Percentiles rank a stretch among this genome's conserved stretches.
phyloP scores from a whole-genome alignment of 805 yeast species.

The Sungouiella thailandica region DNA sequence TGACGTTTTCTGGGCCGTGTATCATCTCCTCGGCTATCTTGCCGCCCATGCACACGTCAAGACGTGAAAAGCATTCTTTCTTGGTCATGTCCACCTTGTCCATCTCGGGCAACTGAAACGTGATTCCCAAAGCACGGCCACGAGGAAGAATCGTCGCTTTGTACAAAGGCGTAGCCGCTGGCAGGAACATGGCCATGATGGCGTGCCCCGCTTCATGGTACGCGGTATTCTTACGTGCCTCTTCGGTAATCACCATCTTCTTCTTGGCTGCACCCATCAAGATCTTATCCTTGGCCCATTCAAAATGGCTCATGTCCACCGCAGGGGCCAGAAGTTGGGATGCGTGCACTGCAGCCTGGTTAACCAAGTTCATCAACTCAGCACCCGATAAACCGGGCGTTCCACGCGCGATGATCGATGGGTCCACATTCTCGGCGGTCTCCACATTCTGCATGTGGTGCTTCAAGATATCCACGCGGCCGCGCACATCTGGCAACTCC shows the following conservation, averaged over 20 bases:
- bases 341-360: conserved; percentile 97
- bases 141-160: conserved; percentile 96
- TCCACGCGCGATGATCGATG: conserved; percentile 88
- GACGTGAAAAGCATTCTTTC: conserved; percentile 81
- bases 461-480: conserved; percentile 85
- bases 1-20: conserved; percentile 87
- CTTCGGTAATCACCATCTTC: conserved; percentile 97
- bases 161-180: conserved; percentile 91
- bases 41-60: conserved; percentile 99
- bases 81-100: conserved; percentile 93
- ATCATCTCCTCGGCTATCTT: conserved; percentile 93
- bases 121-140: conserved; percentile 94
- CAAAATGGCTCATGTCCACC: conserved; percentile 88
- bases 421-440: conserved; percentile 77
- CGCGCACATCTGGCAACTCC: conserved; percentile 96
- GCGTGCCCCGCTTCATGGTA: conserved; percentile 99
- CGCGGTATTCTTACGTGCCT: conserved; percentile 88
- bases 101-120: conserved; percentile 97
- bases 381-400: conserved; percentile 99
- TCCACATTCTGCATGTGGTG: conserved; percentile 93
- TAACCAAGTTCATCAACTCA: conserved; percentile 88
- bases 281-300: conserved; percentile 99
- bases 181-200: conserved; percentile 90
- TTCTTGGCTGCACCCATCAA: conserved; percentile 97
- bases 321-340: conserved; percentile 87